Evolutionary conservation across 176 grass and related monocot species (phyloP).

Genomic region (Oryza glumipatula): DNA sequence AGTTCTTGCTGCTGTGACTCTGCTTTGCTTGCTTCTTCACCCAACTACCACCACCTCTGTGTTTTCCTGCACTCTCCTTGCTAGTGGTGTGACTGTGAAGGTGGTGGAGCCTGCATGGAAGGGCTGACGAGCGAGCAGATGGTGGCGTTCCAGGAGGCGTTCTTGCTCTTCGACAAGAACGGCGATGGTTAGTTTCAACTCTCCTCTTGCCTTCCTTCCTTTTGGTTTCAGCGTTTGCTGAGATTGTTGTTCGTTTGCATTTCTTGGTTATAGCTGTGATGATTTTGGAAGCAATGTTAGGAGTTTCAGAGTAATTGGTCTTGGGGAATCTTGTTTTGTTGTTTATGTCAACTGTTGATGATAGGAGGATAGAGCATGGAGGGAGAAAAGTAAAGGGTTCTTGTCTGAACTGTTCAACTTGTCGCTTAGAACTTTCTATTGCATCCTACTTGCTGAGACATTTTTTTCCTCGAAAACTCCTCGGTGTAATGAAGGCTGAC

Average conservation of each 20-base stretch:
- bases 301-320: background rate
- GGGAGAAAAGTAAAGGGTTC: background rate
- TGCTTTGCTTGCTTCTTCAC: background rate
- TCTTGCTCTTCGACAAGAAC: constrained; percentile 87
- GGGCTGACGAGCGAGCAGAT: constrained; percentile 67
- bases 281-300: constrained; percentile 3
- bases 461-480: background rate
- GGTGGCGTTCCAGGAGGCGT: constrained; percentile 64
- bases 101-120: constrained; percentile 47
- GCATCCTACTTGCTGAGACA: background rate
- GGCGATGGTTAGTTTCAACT: constrained; percentile 53
- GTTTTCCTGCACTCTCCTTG: background rate
- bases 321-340: background rate
- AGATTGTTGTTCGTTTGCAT: background rate
- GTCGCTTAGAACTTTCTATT: background rate
- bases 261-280: background rate
- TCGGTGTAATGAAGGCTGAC: background rate
- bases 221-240: background rate
- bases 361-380: constrained; percentile 4
- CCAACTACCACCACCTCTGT: background rate
- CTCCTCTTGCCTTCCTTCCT: background rate
- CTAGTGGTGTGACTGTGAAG: constrained; percentile 8
- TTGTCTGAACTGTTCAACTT: background rate
- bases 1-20: background rate
- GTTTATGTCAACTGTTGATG: background rate